These are phyloP conservation scores for Paraphoma sp. DNA, from an alignment of 2,329 filamentous ascomycete genomes.

Conservation along the genomic window DNA sequence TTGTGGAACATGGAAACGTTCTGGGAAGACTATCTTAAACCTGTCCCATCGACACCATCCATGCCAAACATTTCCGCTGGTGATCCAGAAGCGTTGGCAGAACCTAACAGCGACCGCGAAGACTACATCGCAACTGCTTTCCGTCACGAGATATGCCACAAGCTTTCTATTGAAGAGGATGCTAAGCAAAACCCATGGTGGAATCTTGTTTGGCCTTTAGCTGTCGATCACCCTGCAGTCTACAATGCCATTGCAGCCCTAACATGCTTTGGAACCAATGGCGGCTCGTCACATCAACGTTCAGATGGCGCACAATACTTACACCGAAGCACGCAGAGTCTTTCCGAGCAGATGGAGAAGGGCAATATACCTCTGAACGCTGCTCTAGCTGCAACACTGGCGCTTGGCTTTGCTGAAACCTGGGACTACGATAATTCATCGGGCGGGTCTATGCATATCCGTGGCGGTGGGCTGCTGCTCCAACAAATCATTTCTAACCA, in stretches of 20 bases:
- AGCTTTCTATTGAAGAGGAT: slow-evolving; percentile 72
- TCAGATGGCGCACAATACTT: slow-evolving; percentile 70
- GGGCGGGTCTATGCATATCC: slow-evolving; percentile 70
- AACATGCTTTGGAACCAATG: slow-evolving; percentile 69
- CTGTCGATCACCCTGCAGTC: slow-evolving; percentile 66
- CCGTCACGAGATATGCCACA: slow-evolving; percentile 69
- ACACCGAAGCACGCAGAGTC: slow-evolving; percentile 63
- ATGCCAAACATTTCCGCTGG: neutral
- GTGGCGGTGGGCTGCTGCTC: slow-evolving; percentile 67
- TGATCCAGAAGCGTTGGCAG: neutral
- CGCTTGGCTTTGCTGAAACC: slow-evolving; percentile 70
- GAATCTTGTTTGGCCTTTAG: slow-evolving; percentile 71
- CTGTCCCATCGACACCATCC: neutral
- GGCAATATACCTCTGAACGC: slow-evolving; percentile 66
- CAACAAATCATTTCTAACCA: slow-evolving; percentile 61
- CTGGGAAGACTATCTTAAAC: slow-evolving; percentile 17
- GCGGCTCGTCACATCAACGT: slow-evolving; percentile 60
- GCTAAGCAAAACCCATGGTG: slow-evolving; percentile 72
- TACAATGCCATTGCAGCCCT: slow-evolving; percentile 71
- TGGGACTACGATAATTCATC: slow-evolving; percentile 69
- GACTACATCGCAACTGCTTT: slow-evolving; percentile 51
- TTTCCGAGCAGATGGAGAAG: slow-evolving; percentile 60
- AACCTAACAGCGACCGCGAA: neutral
- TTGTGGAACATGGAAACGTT: slow-evolving; percentile 22
- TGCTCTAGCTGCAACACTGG: slow-evolving; percentile 69